Percentiles rank a stretch among this genome's conserved stretches.
Conservation (phyloP, 2,329 filamentous ascomycete species). For the Xylariaceae sp. region DNA sequence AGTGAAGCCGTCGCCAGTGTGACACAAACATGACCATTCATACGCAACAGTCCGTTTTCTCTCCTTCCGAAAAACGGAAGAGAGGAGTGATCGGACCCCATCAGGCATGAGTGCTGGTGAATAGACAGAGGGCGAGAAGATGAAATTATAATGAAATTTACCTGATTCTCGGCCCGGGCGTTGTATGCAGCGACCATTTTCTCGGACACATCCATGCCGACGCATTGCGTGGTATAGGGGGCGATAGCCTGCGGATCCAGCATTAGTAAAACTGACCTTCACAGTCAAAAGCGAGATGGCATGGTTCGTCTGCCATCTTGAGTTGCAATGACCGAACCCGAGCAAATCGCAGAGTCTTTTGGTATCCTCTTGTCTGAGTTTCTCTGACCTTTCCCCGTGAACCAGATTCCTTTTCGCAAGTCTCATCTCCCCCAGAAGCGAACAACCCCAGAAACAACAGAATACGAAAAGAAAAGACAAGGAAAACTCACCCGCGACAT, state of each 20-base stretch:
- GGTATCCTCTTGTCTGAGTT: no score
- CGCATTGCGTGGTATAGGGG: constrained; percentile 55
- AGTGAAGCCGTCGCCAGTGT: no score
- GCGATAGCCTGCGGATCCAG: constrained; percentile 45
- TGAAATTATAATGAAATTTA: constrained; percentile 29
- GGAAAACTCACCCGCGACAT: constrained; percentile 52
- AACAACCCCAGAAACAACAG: background rate
- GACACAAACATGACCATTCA: background rate
- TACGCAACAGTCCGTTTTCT: no score
- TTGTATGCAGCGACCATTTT: constrained; percentile 69
- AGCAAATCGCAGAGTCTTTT: no score
- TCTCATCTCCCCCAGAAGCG: no score
- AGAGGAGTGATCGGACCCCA: background rate
- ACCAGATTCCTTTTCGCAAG: no score
- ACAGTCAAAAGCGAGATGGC: background rate
- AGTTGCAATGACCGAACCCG: no score
- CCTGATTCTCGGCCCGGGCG: constrained; percentile 48
- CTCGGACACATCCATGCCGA: constrained; percentile 65
- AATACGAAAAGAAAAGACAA: background rate
- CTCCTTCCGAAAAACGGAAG: no score
- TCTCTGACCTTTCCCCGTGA: no score
- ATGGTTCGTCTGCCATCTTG: background rate
- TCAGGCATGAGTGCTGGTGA: background rate
- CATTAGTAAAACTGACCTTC: background rate
- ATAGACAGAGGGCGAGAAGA: background rate